These are phyloP conservation scores for Arctium minus DNA, from an alignment of 129 eudicot genomes.

Conservation along the genomic window DNA sequence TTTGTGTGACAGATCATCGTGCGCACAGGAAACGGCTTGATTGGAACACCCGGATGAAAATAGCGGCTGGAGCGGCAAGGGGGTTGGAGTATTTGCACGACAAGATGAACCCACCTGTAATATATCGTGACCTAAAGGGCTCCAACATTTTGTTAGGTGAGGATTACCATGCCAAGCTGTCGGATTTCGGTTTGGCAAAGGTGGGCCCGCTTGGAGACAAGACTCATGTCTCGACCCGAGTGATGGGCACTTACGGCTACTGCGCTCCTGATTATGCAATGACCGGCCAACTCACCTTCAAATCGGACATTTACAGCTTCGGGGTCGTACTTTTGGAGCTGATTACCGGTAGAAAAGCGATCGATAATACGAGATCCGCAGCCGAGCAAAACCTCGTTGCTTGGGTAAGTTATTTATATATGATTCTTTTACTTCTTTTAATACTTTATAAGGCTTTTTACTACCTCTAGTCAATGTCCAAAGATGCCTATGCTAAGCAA, in stretches of 20 bases:
- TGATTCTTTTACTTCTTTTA: not conserved
- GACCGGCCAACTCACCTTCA: slow-evolving; percentile 95
- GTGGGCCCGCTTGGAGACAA: slow-evolving; percentile 89
- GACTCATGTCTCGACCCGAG: slow-evolving; percentile 94
- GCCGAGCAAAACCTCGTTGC: slow-evolving; percentile 75
- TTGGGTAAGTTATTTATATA: slow-evolving; percentile 53
- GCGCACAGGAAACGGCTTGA: slow-evolving; percentile 48
- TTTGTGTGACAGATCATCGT: slow-evolving; percentile 39
- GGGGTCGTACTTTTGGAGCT: slow-evolving; percentile 92
- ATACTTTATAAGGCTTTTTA: not conserved
- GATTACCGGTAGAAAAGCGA: slow-evolving; percentile 80
- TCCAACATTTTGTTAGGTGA: slow-evolving; percentile 93
- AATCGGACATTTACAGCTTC: slow-evolving; percentile 89
- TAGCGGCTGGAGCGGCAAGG: slow-evolving; percentile 93
- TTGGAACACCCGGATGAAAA: slow-evolving; percentile 93
- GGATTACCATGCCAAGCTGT: slow-evolving; percentile 73
- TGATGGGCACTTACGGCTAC: slow-evolving; percentile 97
- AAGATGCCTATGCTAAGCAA: not conserved
- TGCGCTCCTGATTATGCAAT: slow-evolving; percentile 99
- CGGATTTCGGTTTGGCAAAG: slow-evolving; percentile 94
- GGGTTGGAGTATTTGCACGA: slow-evolving; percentile 94
- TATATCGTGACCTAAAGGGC: slow-evolving; percentile 90
- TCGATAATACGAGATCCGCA: slow-evolving; percentile 45
- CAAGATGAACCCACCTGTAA: slow-evolving; percentile 82
- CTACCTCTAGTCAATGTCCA: not conserved